Conservation (phyloP, 805 yeast genomes). For the Schwanniomyces occidentalis region DNA sequence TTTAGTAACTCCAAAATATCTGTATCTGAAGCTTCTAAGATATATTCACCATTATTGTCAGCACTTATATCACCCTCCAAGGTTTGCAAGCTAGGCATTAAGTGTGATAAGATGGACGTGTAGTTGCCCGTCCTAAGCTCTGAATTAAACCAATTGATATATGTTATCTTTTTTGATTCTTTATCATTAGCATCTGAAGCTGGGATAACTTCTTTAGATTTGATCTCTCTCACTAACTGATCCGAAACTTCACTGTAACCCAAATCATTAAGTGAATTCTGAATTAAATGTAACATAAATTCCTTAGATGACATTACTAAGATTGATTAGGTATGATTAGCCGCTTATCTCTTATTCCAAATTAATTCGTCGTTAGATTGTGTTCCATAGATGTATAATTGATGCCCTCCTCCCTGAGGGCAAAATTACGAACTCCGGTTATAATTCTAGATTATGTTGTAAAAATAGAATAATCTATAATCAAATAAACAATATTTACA, state of each 20-base stretch:
- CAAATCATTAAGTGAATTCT: conserved; percentile 28
- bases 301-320: conserved; percentile 22
- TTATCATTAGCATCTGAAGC: conserved; percentile 4
- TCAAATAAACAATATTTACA: too few species aligned
- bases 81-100: conserved; percentile 7
- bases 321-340: too few species aligned
- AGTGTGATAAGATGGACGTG: conserved; percentile 13
- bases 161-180: conserved; percentile 4
- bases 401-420: too few species aligned
- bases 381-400: too few species aligned
- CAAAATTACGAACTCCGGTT: too few species aligned
- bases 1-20: conserved; percentile 6
- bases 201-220: conserved; percentile 6
- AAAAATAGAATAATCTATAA: too few species aligned
- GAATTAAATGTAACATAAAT: conserved; percentile 30
- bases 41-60: conserved; percentile 5
- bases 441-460: too few species aligned
- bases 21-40: conserved; percentile 2
- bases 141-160: conserved; percentile 17
- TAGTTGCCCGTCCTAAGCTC: conserved; percentile 16
- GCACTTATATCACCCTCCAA: conserved; percentile 8
- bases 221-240: conserved; percentile 13
- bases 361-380: too few species aligned
- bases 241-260: conserved; percentile 29
- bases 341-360: too few species aligned